These are phyloP conservation scores for Acer saccharum DNA, from an alignment of 345 rosid genomes.

Conservation along the genomic window DNA sequence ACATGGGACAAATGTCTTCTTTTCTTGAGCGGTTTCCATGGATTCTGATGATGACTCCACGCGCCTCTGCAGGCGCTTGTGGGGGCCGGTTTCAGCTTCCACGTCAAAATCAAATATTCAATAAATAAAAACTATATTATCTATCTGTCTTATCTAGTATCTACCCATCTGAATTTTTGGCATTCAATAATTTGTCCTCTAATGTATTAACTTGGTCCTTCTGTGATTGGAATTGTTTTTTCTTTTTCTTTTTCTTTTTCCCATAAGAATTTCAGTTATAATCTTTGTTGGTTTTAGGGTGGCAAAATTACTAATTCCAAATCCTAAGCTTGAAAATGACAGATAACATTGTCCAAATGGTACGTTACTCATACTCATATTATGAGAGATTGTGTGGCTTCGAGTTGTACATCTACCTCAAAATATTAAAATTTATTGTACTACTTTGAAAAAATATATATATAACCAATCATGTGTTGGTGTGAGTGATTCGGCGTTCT, in stretches of 20 bases:
- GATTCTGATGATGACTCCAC: constrained; percentile 20
- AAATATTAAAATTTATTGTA: no score
- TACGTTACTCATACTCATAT: no score
- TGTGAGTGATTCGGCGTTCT: no score
- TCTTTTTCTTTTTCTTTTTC: no score
- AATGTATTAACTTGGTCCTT: not conserved
- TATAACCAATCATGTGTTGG: no score
- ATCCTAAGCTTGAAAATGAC: no score
- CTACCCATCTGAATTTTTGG: not conserved
- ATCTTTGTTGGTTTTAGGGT: not conserved
- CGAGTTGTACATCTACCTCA: no score
- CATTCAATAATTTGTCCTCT: constrained; percentile 7
- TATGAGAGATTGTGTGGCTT: no score
- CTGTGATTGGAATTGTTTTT: not conserved
- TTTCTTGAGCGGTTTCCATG: constrained; percentile 4
- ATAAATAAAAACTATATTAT: not conserved
- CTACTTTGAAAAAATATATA: no score
- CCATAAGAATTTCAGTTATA: not conserved
- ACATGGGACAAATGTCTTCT: constrained; percentile 24
- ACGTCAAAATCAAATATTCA: constrained; percentile 2
- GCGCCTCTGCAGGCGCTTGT: constrained; percentile 15
- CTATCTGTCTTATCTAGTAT: no score
- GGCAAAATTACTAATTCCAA: not conserved
- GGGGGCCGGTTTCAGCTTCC: constrained; percentile 8
- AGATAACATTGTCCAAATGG: no score